Conservation (phyloP, 2,329 filamentous ascomycete genomes). For the Gaeumannomyces tritici region DNA sequence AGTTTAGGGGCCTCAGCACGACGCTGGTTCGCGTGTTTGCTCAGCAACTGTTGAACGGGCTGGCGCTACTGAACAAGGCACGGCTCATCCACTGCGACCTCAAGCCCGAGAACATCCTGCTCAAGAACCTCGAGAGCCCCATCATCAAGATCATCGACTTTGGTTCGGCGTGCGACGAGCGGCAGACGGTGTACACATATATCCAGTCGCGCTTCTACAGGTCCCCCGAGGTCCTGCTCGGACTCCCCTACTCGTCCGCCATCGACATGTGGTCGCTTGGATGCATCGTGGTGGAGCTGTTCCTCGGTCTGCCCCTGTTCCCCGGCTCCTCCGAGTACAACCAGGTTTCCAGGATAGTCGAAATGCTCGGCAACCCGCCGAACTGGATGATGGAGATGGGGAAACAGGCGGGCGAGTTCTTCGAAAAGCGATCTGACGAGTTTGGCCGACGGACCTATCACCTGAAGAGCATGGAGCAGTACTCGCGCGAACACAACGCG, state of each 20-base stretch:
- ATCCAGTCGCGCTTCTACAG: conserved; percentile 98
- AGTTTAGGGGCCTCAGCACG: conserved; percentile 93
- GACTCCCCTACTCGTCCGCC: conserved; percentile 91
- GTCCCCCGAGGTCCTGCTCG: conserved; percentile 91
- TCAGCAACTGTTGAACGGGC: conserved; percentile 86
- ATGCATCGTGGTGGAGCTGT: conserved; percentile 96
- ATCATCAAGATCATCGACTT: conserved; percentile 99
- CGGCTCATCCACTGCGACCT: conserved; percentile 95
- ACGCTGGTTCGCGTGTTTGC: conserved; percentile 96
- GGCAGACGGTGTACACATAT: conserved; percentile 97
- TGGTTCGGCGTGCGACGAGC: conserved; percentile 93
- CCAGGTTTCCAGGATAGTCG: conserved; percentile 90
- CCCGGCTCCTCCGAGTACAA: conserved; percentile 98
- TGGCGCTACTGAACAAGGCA: conserved; percentile 90
- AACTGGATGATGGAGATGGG: conserved; percentile 99
- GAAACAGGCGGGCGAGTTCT: conserved; percentile 95
- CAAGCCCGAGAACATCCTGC: conserved; percentile 93
- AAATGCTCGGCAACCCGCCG: conserved; percentile 93
- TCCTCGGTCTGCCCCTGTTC: conserved; percentile 88
- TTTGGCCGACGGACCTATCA: conserved; percentile 86
- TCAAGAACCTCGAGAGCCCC: conserved; percentile 96
- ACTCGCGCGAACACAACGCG: conserved; percentile 86
- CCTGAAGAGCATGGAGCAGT: conserved; percentile 96
- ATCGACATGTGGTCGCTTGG: conserved; percentile 99
- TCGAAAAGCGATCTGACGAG: conserved; percentile 85